Percentiles rank a stretch among this genome's conserved stretches.
Conservation (phyloP, 2,329 filamentous ascomycete species). For the Grosmannia clavigera region DNA sequence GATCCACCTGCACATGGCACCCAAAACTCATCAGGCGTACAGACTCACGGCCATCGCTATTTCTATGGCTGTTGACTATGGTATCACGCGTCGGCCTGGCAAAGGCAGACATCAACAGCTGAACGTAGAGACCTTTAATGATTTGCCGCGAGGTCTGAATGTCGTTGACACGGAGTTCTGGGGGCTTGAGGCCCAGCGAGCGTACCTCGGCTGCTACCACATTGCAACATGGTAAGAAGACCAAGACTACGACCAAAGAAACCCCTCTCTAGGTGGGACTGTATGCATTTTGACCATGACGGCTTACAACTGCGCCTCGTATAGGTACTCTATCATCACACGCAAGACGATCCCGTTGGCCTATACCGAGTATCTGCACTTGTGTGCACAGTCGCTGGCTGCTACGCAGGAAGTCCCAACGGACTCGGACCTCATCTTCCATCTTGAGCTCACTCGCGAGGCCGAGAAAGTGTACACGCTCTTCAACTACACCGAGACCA, state of each 20-base stretch:
- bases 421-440: background rate
- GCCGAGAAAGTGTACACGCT: constrained; percentile 2
- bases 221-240: constrained; percentile 1
- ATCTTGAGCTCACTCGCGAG: constrained; percentile 1
- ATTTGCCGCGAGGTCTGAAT: background rate
- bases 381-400: constrained; percentile 1
- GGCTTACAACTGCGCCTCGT: background rate
- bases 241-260: background rate
- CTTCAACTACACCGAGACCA: constrained; percentile 3
- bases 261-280: background rate
- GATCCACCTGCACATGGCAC: constrained; percentile 1
- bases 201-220: constrained; percentile 5
- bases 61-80: constrained; percentile 3
- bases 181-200: background rate
- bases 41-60: constrained; percentile 1
- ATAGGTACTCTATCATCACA: constrained; percentile 1
- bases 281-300: background rate
- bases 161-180: constrained; percentile 1
- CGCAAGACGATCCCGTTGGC: constrained; percentile 2
- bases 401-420: background rate
- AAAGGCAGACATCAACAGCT: constrained; percentile 4
- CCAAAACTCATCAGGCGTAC: background rate
- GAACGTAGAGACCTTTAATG: constrained; percentile 1
- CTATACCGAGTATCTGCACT: background rate
- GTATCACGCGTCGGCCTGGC: constrained; percentile 2